Conservation (phyloP, 2,329 filamentous ascomycete species). For the Diaporthe helianthi region DNA sequence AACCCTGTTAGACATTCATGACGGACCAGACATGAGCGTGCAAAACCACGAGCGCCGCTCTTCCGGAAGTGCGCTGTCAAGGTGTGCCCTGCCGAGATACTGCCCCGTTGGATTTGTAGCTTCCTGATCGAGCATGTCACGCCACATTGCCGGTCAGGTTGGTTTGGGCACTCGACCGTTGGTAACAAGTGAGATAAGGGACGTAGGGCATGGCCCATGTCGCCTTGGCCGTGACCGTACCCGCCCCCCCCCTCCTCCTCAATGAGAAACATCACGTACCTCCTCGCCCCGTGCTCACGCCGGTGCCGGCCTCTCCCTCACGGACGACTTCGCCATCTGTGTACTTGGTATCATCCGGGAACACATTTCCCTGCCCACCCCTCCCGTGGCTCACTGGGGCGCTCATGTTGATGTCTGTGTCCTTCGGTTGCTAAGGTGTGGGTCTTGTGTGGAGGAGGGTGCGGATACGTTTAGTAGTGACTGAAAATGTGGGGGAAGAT, state of each 20-base stretch:
- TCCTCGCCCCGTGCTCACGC: conserved; percentile 66
- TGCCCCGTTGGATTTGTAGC: background rate
- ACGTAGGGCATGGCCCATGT: background rate
- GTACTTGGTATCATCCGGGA: conserved; percentile 63
- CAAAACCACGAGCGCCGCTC: background rate
- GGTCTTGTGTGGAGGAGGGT: background rate
- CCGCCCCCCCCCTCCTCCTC: too few relatives aligned
- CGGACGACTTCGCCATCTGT: conserved; percentile 69
- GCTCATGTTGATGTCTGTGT: conserved; percentile 41
- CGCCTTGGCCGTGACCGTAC: background rate
- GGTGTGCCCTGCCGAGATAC: background rate
- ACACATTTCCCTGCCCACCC: conserved; percentile 69
- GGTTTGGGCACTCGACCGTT: background rate
- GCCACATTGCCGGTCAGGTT: conserved; percentile 13
- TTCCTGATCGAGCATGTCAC: conserved; percentile 8
- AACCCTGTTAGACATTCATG: background rate
- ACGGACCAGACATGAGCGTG: background rate
- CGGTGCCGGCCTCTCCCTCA: conserved; percentile 59
- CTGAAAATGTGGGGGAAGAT: background rate
- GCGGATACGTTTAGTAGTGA: background rate
- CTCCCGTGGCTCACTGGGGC: conserved; percentile 66
- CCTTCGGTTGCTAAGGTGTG: background rate
- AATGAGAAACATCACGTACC: conserved; percentile 50
- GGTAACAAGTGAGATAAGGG: conserved; percentile 4
- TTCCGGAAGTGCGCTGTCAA: background rate